Evolutionary conservation across 176 grass and related monocot genomes (phyloP).

Genomic region (Urochloa ruziziensis): DNA sequence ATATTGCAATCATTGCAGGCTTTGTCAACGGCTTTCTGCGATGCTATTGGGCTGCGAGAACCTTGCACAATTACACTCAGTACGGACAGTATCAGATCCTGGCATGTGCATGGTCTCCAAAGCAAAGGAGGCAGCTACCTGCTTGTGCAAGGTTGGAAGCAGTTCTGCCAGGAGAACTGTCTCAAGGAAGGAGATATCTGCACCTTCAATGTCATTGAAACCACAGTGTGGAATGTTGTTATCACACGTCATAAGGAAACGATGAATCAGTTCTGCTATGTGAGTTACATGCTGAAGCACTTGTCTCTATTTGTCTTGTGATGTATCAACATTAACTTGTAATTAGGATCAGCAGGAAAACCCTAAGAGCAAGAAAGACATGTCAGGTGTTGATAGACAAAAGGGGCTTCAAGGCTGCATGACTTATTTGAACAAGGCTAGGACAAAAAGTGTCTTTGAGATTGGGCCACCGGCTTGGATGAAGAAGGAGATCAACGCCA

Average conservation of each 20-base stretch:
- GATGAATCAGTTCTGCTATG: neutral
- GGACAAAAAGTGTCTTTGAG: neutral
- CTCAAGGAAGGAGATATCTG: conserved; percentile 15
- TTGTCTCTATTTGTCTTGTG: neutral
- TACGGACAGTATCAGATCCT: neutral
- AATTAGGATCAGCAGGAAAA: neutral
- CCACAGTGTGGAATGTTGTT: conserved; percentile 1
- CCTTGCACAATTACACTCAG: neutral
- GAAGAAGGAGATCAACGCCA: neutral
- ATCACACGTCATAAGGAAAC: neutral
- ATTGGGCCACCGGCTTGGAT: neutral
- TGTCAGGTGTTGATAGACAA: neutral
- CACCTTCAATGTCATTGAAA: neutral
- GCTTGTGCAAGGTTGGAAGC: neutral
- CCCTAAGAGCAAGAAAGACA: neutral
- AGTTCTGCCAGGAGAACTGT: conserved; percentile 2
- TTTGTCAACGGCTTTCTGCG: neutral
- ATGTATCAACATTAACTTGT: neutral
- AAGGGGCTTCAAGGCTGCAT: too few relatives aligned
- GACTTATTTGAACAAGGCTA: neutral
- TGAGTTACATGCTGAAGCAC: neutral
- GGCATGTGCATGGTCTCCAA: neutral
- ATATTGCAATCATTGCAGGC: neutral
- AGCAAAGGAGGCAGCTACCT: neutral
- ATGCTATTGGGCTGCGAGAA: neutral